Evolutionary conservation across 1,284 basidiomycete species (phyloP), one percentile per base, ranked within the genome.

Genomic region (Ustanciosporium gigantosporum): DNA sequence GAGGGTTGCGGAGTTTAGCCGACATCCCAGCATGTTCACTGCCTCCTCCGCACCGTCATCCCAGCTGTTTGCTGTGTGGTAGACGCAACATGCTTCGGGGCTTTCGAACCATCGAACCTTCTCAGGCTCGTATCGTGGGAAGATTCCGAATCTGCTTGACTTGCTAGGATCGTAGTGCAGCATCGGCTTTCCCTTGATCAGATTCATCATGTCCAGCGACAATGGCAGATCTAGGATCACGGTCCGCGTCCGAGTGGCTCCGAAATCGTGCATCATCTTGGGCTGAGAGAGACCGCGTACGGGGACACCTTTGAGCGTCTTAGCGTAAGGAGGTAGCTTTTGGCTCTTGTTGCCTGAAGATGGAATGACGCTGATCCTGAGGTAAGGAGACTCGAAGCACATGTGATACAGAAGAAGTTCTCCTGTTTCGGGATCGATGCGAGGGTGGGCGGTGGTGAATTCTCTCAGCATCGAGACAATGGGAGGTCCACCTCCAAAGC

Each of bases 261-360:
- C 81, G 61, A 82, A 82, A 66, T 83, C 82, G 66, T 82, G 81
- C 81, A 82, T 82, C 79, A 82, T 80, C 66, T 74, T 73, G 15
- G 78, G 75, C 20, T 74, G 70, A 5, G 53, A 41, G 29, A 75
- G 34, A 8, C 68, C 75, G 9, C 57, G 58, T 3, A 77, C 68
- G 5, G 64, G 32, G 11, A 55, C 39, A n/a, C 68, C 71, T 14
- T 70, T 57, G 25, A 74, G 31, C 25, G 48, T 46, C 23, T 53
- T 51, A 22, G 36, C 36, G 14, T 23, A 9, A 9, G 19, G 9
- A 46, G 29, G 2, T 38, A n/a, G 2, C 38, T 32, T 5, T 38
- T 24, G 8, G 29, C 13, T 5, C 31, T 6, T 29, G 14, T 31
- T 16, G 38, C 17, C 36, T 23, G 38, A 4, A 3, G 61, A 35